Evolutionary conservation across 768 basidiomycete genomes (phyloP), one percentile per base, ranked within the genome.

Genomic region (Exsudoporus frostii): DNA sequence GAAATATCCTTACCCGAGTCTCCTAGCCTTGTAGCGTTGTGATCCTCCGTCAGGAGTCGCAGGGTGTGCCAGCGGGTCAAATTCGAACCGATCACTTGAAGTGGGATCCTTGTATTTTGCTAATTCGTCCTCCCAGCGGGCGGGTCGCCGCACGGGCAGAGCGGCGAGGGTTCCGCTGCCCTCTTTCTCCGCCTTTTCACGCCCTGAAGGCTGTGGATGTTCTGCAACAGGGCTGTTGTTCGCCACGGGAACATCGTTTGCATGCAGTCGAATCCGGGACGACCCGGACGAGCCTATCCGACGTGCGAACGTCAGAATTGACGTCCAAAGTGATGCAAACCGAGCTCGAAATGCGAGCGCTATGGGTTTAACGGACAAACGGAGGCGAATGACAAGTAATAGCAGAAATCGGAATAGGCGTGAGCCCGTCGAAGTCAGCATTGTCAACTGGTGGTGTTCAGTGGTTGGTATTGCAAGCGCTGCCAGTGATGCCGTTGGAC

Each of bases 1-100:
- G 11, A n/a, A 4, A 8, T 11, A 19, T 17, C 13, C 14, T 45
- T 13, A 59, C 60, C 10, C 34, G 10, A 40, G 29, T 17, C n/a
- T 37, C 56, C 36, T 48, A 5, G 6, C 6, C 4, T 20, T 30
- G 34, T 63, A 61, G 7, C 60, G 42, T 36, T 29, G 56, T 29
- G 56, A 61, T 11, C 34, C 49, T 25, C 19, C 6, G 1, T 54
- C 61, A 2, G 52, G 61, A 17, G 37, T 59, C 5, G 60, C 38
- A 14, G 51, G 40, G 5, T 24, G 3, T 15, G 14, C n/a, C n/a
- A n/a, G n/a, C n/a, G n/a, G 30, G 24, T 27, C 4, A 25, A 25
- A 25, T 25, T 25, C 25, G 6, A 25, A 25, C 4, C 4, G 25
- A 25, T 3, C 25, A 25, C 25, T 17, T 4, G 50, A 29, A 30